Evolutionary conservation across 495 filamentous ascomycete genomes (phyloP), one percentile per base, ranked within the genome.

Genomic region (Penicillium taxi): DNA sequence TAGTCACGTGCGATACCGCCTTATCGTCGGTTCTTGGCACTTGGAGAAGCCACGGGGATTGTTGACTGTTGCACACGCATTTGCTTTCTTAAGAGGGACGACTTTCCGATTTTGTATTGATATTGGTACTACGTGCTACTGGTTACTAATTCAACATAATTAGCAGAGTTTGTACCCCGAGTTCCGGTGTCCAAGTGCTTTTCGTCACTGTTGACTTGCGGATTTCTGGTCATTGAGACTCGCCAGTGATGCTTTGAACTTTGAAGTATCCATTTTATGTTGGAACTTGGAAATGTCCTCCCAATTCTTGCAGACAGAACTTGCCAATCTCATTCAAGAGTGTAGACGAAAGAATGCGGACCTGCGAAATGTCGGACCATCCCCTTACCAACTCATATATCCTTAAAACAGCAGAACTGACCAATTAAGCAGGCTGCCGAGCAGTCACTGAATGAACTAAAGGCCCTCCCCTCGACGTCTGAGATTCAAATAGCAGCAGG

Each of bases 311-410:
- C 81, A 81, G 47, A 77, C 81, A 32, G 91, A 98, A 72, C 80
- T 98, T 47, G 73, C 82, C 49, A 94, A 84, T 62, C 75, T 98
- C 48, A 83, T 96, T 35, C 89, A 95, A 55, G 91, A 98, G 59
- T 89, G 87, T 50, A 94, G 93, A 60, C 77, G 89, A 44, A 96
- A 93, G 63, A 80, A 94, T 59, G 72, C 77, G 35, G 91, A 96
- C 44, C 62, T 98, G 26, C 76, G 86, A 69, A 82, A 82, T 74
- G 87, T 89, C 54, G 41, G 73, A 53, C 44, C 13, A 44, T 22
- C 19, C 16, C 9, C 17, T 9, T 37, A 31, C 20, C 2, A 31
- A 12, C 26, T 34, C 27, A 20, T 44, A n/a, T n/a, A 41, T 22
- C 19, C 12, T 8, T 37, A 14, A 11, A 26, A 26, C 17, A 12